Evolutionary conservation across 2,329 filamentous ascomycete species (phyloP), one percentile per base, ranked within the genome.

Genomic region (Myriosclerotinia scirpicola): DNA sequence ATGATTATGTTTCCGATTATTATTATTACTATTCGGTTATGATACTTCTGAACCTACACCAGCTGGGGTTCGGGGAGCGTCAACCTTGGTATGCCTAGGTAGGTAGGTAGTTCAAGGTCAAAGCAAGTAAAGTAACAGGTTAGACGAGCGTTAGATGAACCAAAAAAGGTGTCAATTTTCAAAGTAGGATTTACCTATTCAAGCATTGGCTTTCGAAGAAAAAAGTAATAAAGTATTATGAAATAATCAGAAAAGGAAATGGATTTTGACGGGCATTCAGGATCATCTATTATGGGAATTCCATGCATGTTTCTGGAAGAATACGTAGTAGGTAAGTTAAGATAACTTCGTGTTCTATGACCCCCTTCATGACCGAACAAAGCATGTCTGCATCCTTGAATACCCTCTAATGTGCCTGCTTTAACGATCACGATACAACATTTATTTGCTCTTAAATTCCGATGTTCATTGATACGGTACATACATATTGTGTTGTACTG

Each of bases 221-320:
- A 42, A 62, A 38, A 14, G 40, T 8, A 61, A 61, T 30, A 36
- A 50, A 61, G 14, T 26, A 22, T 22, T 7, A 60, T 34, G 14
- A 17, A 17, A 46, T 22, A 17, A 9, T 64, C 52, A 55, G 61
- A 55, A 36, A 34, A 55, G 52, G 30, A 34, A 17, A 30, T 3
- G 40, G 11, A 17, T 56, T 50, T n/a, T 40, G 22, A 30, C 26
- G 52, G 40, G 30, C 17, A 40, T 40, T 20, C 34, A 58, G 54
- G 36, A 50, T 58, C 53, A 38, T 53, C 53, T 30, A 65, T 36
- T 26, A 65, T 48, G 36, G n/a, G 30, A 55, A 64, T 64, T 56
- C 63, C 34, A 58, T 65, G 54, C 63, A 60, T 65, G 26, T 65
- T 59, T 65, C 63, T 65, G 55, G 63, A 65, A 65, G 54, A 50